A percentile compares a stretch with the other conserved stretches of the same genome.
phyloP scores from a whole-genome alignment of 345 rosid species.

The Acer campestre region DNA sequence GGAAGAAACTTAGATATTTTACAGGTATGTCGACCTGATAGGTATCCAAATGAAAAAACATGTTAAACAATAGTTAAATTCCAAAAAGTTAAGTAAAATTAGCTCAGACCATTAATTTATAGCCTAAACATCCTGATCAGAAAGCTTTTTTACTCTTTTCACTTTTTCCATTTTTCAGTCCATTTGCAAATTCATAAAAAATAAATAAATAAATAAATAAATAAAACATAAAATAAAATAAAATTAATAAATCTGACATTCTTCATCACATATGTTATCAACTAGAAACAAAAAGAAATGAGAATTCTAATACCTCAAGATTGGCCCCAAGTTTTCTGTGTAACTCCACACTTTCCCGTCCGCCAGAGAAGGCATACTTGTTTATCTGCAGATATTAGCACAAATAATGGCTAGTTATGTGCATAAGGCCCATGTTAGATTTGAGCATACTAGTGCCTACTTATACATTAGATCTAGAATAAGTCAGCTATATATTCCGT shows the following conservation, averaged over 20 bases:
- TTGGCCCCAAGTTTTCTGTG: slow-evolving; percentile 80
- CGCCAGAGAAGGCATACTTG: slow-evolving; percentile 82
- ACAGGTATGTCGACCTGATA: slow-evolving; percentile 83
- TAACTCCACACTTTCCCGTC: slow-evolving; percentile 73
- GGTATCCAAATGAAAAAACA: slow-evolving; percentile 8
- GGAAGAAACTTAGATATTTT: slow-evolving; percentile 76
- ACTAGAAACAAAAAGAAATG: not conserved
- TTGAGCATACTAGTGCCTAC: not conserved
- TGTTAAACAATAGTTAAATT: not conserved
- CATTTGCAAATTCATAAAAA: not conserved
- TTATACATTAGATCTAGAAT: not conserved
- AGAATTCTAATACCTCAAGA: slow-evolving; percentile 63
- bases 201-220: not conserved
- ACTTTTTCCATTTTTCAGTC: not conserved
- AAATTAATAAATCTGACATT: not conserved
- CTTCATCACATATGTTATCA: slow-evolving; percentile 8
- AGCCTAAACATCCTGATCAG: not conserved
- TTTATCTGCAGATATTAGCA: slow-evolving; percentile 53
- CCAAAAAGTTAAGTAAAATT: not conserved
- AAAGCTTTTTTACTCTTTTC: not conserved
- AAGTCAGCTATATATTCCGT: not conserved
- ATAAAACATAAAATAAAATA: no score
- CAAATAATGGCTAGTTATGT: not conserved
- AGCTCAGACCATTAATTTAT: not conserved
- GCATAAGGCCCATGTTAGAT: not conserved